Evolutionary conservation across 2,329 filamentous ascomycete genomes (phyloP), one percentile per base, ranked within the genome.

Genomic region (Paecilomyces niveus): DNA sequence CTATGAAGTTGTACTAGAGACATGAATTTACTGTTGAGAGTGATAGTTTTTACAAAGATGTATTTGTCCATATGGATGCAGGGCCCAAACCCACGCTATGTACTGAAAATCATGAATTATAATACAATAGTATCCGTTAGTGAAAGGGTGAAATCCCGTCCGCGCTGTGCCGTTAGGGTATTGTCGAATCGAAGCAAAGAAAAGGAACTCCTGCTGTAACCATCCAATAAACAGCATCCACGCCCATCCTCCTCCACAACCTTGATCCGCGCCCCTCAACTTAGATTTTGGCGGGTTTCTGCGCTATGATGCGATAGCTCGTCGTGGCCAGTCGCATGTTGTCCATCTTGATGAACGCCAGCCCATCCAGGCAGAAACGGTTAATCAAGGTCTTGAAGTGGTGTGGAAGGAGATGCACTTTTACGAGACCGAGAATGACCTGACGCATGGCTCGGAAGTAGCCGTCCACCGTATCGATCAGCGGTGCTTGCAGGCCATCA

Each of bases 311-410:
- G 53, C 80, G 77, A 58, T 82, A 82, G 55, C 79, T 82, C 7
- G 81, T 83, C 2, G 78, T 79, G 22, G 78, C 76, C 15, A 83
- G 68, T 10, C 80, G 76, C 80, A 80, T 79, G 18, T 73, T 75
- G 62, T 83, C 81, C 80, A 83, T 83, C 70, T 82, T 76, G 58
- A 83, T 78, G 60, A 83, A 83, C 0, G 81, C 81, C 68, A 81
- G 72, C 0, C 81, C 81, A 57, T 83, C 81, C 18, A 82, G 66
- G 61, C 81, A 83, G 29, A 83, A 67, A 9, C 80, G 74, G 63
- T 83, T 80, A 66, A 83, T 80, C 53, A 83, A 69, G 5, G 75
- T 77, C 72, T 79, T 81, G 71, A 83, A 82, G 64, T 83, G 81
- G 50, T 68, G 71, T 11, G 81, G 81, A 53, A 83, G 66, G 13